Conservation (phyloP, 2,329 filamentous ascomycete species). For the Curvularia hawaiiensis region DNA sequence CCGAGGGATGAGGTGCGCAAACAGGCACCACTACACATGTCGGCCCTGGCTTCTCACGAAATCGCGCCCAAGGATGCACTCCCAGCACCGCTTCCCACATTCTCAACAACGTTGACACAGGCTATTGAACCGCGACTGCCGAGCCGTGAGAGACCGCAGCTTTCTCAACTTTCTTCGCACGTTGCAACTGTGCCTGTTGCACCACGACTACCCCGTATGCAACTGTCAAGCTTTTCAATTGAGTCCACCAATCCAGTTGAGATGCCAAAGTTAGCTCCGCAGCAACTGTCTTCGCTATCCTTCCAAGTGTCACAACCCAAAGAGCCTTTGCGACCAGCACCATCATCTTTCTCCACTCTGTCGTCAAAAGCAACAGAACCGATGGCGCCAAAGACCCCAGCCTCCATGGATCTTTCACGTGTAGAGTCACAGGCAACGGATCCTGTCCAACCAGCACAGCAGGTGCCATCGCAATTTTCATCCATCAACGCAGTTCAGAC, state of each 20-base stretch:
- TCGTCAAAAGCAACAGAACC: conserved; percentile 30
- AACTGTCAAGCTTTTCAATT: conserved; percentile 30
- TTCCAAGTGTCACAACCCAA: conserved; percentile 35
- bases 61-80: conserved; percentile 32
- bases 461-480: conserved; percentile 27
- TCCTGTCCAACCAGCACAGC: conserved; percentile 30
- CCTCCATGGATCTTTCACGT: conserved; percentile 23
- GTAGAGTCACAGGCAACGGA: conserved; percentile 33
- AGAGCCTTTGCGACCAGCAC: conserved; percentile 17
- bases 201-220: conserved; percentile 19
- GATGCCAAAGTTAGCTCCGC: conserved; percentile 14
- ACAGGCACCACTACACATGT: conserved; percentile 29
- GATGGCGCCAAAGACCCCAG: conserved; percentile 20
- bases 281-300: conserved; percentile 28
- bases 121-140: conserved; percentile 22
- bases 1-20: conserved; percentile 19
- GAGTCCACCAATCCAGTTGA: conserved; percentile 33
- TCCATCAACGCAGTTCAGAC: conserved; percentile 36
- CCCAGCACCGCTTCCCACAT: conserved; percentile 22
- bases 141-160: conserved; percentile 14
- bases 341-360: conserved; percentile 24
- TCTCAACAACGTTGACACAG: conserved; percentile 32
- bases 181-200: conserved; percentile 23
- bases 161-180: conserved; percentile 25
- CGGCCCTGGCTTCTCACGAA: conserved; percentile 34